Base-by-base conservation (phyloP, 306 rosid genomes). In the Gillenia trifoliata region DNA sequence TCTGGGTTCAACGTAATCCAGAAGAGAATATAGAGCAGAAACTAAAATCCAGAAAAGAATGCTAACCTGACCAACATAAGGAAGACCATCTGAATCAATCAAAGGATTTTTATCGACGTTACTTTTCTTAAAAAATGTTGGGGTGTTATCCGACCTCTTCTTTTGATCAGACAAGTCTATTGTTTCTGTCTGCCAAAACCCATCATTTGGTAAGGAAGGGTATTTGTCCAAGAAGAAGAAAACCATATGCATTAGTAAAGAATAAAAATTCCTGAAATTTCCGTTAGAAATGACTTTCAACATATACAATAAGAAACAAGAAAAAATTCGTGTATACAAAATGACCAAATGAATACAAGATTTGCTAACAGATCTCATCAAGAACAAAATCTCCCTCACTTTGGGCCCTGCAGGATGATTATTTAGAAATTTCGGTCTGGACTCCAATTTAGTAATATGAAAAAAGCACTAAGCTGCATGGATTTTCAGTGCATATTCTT, bases 61-160 rank as follows among this genome's bases (percentile, higher is more conserved):
- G 66, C 90, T 79, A 82, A 94, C 99, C 99, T 94, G 99, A 75
- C 99, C 99, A 86, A 94, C 97, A 83, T 87, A 85, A 66, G 99
- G 99, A 72, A 94, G 99, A 70, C 99, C 99, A 84, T 94, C 99
- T 38, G 90, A 83, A 84, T 92, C 99, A 15, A 94, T 78, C 3
- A 68, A 62, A 55, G 85, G 65, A 82, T 57, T 80, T 72, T 75
- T 90, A 33, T 87, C 85, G 25, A 74, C 3, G 59, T 79, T 87
- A 77, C 95, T 90, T 86, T 88, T 88, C 82, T 88, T 83, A 75
- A 94, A 94, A 36, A 81, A 68, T 80, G 47, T 79, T 64, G 75
- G 66, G 70, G 68, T 16, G 59, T 71, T 69, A 26, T 81, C 87
- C 72, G 89, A 57, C 79, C 47, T 77, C n/a, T 66, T 45, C 31